Percentiles rank a stretch among this genome's conserved stretches.
These are phyloP conservation scores for Colletotrichum gloeosporioides DNA, from an alignment of 2,329 filamentous ascomycete species.

Conservation along the genomic window DNA sequence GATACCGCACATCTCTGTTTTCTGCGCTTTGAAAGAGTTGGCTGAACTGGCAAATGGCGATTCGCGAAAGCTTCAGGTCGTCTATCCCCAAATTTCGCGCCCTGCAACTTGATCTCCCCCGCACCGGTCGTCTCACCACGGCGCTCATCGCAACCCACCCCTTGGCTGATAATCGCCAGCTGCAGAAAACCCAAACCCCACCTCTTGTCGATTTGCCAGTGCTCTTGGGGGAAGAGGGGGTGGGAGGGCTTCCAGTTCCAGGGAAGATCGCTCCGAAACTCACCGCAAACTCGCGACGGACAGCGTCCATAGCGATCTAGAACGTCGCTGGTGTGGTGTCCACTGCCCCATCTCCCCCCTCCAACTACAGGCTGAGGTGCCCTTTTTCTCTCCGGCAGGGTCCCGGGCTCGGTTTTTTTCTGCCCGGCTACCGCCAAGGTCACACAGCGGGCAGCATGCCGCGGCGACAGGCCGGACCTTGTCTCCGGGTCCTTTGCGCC, in stretches of 20 bases:
- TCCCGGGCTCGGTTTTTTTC: not conserved
- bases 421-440: not conserved
- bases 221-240: not conserved
- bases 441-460: not conserved
- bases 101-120: not conserved
- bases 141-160: not conserved
- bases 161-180: not conserved
- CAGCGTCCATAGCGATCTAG: constrained; percentile 16
- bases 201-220: not conserved
- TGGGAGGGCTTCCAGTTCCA: not conserved
- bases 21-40: not conserved
- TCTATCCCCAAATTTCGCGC: not conserved
- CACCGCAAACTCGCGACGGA: constrained; percentile 18
- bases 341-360: not conserved
- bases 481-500: not conserved
- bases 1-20: not conserved
- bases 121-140: constrained; percentile 13
- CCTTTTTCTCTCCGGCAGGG: not conserved
- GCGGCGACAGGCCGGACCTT: not conserved
- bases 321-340: not conserved
- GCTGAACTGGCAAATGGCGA: not conserved
- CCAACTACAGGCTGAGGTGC: not conserved
- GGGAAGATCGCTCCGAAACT: constrained; percentile 8
- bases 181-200: not conserved
- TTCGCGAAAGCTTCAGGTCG: not conserved